Evolutionary conservation across 169 alveolate species (phyloP).

Genomic region (Toxoplasma gondii): DNA sequence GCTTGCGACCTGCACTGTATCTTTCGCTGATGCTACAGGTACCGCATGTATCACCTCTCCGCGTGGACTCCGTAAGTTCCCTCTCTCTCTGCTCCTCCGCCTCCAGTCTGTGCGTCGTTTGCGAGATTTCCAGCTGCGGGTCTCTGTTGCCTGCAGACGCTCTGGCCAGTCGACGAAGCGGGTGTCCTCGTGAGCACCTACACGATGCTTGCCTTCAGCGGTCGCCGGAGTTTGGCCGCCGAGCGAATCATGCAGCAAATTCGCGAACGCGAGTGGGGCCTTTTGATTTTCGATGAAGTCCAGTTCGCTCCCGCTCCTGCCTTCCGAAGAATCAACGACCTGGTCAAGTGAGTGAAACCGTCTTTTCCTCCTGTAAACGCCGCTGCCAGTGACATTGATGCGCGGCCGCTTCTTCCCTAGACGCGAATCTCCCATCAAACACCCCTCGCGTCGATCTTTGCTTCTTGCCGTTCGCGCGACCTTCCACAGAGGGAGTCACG

Average conservation of each 20-base stretch:
- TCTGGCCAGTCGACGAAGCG: conserved; percentile 89
- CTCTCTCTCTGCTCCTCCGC: neutral
- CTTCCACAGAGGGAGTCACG: too few species aligned
- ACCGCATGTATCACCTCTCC: too few species aligned
- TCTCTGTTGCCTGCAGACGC: conserved; percentile 54
- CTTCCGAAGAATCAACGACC: conserved; percentile 90
- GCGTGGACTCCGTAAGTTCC: too few species aligned
- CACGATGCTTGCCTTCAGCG: conserved; percentile 94
- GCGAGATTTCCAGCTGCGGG: neutral
- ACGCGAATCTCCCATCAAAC: too few species aligned
- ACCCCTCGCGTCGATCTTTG: too few species aligned
- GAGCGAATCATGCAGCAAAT: conserved; percentile 87
- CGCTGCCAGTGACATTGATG: too few species aligned
- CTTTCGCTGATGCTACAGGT: too few species aligned
- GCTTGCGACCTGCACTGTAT: neutral
- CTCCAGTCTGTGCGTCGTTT: neutral
- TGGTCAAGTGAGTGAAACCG: conserved; percentile 71
- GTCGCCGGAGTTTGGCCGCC: conserved; percentile 90
- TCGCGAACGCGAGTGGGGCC: conserved; percentile 96
- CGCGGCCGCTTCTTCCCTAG: too few species aligned
- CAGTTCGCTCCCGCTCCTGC: conserved; percentile 99
- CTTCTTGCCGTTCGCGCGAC: too few species aligned
- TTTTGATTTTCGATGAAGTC: conserved; percentile 98
- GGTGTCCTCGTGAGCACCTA: conserved; percentile 95
- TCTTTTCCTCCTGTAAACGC: neutral